Conservation (phyloP, 1,284 basidiomycete genomes). For the Naganishia sp. region DNA sequence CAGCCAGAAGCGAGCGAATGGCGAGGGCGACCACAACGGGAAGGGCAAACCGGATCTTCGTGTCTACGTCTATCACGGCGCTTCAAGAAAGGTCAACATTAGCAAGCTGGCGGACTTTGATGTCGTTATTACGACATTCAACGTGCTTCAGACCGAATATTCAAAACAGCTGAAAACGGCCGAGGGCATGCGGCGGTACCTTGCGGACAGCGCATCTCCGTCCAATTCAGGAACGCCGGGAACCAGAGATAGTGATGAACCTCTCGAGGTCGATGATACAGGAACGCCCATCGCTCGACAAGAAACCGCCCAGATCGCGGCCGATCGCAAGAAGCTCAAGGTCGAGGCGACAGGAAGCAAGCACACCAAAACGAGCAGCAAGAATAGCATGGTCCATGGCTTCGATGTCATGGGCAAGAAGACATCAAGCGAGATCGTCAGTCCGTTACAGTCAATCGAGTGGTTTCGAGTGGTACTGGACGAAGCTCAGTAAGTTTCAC, state of each 20-base stretch:
- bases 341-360: conserved; percentile 34
- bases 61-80: conserved; percentile 96
- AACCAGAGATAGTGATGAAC: conserved; percentile 45
- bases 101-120: conserved; percentile 87
- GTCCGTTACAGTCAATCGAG: conserved; percentile 89
- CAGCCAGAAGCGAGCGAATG: conserved; percentile 47
- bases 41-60: conserved; percentile 57
- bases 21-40: conserved; percentile 34
- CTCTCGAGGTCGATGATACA: conserved; percentile 44
- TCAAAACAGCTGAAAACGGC: conserved; percentile 78
- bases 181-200: conserved; percentile 48
- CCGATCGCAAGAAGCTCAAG: conserved; percentile 61
- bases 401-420: conserved; percentile 49
- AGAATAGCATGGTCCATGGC: conserved; percentile 52
- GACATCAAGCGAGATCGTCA: conserved; percentile 58
- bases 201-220: neutral
- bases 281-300: conserved; percentile 27
- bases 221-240: conserved; percentile 41
- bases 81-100: conserved; percentile 80
- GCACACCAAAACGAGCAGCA: conserved; percentile 35
- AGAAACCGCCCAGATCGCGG: conserved; percentile 62
- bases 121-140: conserved; percentile 95
- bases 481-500: conserved; percentile 85
- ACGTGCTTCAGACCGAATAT: conserved; percentile 91
- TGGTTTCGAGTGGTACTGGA: conserved; percentile 99